Conservation (phyloP, 371 early-diverging fungal species). For the Zychaea mexicana region DNA sequence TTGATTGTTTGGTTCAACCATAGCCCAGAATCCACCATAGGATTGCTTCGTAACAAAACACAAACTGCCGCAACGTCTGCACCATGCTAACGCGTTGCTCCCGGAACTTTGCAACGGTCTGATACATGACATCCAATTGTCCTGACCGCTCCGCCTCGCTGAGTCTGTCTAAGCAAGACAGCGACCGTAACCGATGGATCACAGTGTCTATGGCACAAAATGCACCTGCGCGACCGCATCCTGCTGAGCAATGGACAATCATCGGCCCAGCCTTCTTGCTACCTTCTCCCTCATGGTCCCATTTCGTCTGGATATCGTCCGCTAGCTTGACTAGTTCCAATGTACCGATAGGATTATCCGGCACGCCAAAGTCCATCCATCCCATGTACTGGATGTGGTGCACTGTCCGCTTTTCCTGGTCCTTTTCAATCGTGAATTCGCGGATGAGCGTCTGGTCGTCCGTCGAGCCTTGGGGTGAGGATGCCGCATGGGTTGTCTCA, state of each 20-base stretch:
- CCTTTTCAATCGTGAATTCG: conserved; percentile 12
- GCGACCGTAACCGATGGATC: background rate
- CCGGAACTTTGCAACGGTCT: conserved; percentile 70
- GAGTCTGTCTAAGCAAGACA: background rate
- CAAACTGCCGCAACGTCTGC: conserved; percentile 87
- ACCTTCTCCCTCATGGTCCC: too few relatives aligned
- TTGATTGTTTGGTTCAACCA: conserved; percentile 5
- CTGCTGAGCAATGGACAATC: conserved; percentile 96
- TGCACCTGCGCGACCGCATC: conserved; percentile 96
- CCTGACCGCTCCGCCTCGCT: background rate
- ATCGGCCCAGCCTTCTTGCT: conserved; percentile 61
- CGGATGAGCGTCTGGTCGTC: conserved; percentile 41
- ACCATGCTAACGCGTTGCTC: conserved; percentile 87
- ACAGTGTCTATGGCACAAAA: conserved; percentile 88
- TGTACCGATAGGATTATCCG: conserved; percentile 62
- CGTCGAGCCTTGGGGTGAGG: background rate
- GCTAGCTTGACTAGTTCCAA: conserved; percentile 65
- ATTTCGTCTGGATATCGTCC: conserved; percentile 45
- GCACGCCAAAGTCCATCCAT: conserved; percentile 93
- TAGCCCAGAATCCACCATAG: conserved; percentile 55
- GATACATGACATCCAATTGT: conserved; percentile 53
- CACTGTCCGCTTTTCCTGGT: conserved; percentile 42
- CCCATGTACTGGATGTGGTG: conserved; percentile 83
- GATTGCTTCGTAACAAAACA: conserved; percentile 90
- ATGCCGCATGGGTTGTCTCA: conserved; percentile 19